Percentiles rank a stretch among this genome's conserved stretches.
Evolutionary conservation across 495 filamentous ascomycete species (phyloP).

Genomic region (Podospora pseudocomata): DNA sequence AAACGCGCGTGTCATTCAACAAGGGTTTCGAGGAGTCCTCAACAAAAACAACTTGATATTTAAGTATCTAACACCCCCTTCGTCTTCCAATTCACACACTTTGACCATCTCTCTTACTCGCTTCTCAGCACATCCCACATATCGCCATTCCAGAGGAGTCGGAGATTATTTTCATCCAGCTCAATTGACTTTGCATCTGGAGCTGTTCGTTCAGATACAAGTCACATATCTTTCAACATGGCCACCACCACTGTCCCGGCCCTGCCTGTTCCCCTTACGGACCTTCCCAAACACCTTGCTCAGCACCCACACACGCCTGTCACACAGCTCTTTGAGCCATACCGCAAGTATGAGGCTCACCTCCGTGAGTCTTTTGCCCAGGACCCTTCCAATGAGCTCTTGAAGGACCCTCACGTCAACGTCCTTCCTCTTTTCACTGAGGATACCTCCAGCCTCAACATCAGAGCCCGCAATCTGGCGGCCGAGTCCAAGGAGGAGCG

Average conservation of each 20-base stretch:
- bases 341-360: constrained; percentile 62
- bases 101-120: neutral
- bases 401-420: constrained; percentile 62
- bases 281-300: constrained; percentile 45
- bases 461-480: constrained; percentile 59
- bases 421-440: constrained; percentile 65
- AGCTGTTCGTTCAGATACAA: neutral
- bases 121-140: neutral
- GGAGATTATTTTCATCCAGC: neutral
- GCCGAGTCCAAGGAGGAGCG: constrained; percentile 57
- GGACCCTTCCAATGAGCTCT: constrained; percentile 53
- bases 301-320: constrained; percentile 53
- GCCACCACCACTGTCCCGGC: constrained; percentile 35
- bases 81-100: neutral
- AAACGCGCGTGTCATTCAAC: neutral
- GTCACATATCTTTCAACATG: constrained; percentile 28
- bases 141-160: neutral
- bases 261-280: constrained; percentile 41
- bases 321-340: constrained; percentile 59
- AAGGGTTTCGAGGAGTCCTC: neutral
- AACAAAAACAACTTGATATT: neutral
- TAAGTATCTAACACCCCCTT: neutral
- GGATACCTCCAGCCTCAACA: constrained; percentile 51
- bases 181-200: neutral
- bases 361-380: constrained; percentile 71